Conservation (phyloP, 805 yeast genomes). For the Zygotorulaspora florentina region DNA sequence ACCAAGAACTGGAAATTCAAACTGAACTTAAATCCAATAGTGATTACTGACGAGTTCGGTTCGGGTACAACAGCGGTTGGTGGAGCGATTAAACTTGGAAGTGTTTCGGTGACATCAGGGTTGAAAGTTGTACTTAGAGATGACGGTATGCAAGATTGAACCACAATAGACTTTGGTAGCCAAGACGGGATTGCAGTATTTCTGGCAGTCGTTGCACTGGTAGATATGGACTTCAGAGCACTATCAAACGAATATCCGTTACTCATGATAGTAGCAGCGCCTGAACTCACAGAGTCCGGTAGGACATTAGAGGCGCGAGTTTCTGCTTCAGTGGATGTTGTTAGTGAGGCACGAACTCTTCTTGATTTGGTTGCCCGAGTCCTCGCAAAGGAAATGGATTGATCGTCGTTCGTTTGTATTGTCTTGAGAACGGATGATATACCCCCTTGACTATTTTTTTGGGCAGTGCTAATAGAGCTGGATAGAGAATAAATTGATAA, state of each 20-base stretch:
- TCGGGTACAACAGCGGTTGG: slow-evolving; percentile 35
- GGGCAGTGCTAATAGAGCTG: too few species aligned
- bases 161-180: slow-evolving; percentile 17
- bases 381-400: too few species aligned
- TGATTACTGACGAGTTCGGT: slow-evolving; percentile 16
- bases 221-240: not conserved
- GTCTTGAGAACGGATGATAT: too few species aligned
- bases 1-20: slow-evolving; percentile 83
- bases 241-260: not conserved
- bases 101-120: slow-evolving; percentile 35
- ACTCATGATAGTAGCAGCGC: too few species aligned
- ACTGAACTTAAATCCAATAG: slow-evolving; percentile 51
- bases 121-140: slow-evolving; percentile 41
- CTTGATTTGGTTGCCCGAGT: too few species aligned
- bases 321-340: too few species aligned
- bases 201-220: slow-evolving; percentile 15
- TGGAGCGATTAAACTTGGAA: slow-evolving; percentile 37
- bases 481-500: too few species aligned
- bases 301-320: not conserved
- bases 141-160: slow-evolving; percentile 27
- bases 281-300: not conserved
- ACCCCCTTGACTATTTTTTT: too few species aligned
- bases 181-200: slow-evolving; percentile 8
- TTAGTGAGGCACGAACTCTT: too few species aligned
- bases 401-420: too few species aligned